Evolutionary conservation across 1,284 basidiomycete species (phyloP), one percentile per base, ranked within the genome.

Genomic region (Apiotrichum siamense): DNA sequence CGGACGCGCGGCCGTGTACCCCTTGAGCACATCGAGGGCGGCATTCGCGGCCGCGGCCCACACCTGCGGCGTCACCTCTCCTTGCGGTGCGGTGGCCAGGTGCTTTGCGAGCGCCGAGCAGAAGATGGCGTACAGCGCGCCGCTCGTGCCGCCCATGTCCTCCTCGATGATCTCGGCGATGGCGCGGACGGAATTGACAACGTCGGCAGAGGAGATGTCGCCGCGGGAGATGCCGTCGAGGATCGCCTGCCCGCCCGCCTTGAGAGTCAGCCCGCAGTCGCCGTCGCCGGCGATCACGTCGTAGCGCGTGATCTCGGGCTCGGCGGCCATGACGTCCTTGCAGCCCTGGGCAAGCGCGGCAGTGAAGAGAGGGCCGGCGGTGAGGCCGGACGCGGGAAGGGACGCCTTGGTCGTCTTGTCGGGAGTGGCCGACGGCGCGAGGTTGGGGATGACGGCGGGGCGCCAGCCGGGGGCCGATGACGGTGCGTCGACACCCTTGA

Each of bases 71-170:
- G 81, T 81, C 36, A 76, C 70, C 15, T 69, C 51, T 3, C 52
- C 53, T 26, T 51, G 45, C 2, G 54, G 48, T 11, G 44, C 72
- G 58, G 29, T 13, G 3, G 73, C 60, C 20, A 74, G 48, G 12
- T 62, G 70, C 18, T 74, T 64, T 42, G 81, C 79, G 25, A 94
- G 75, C 11, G 83, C 85, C 68, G 88, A 86, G 1, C 89, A 88
- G 44, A 94, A 92, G 58, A 94, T 94, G 10, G 88, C 89, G 70
- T 93, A 96, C 25, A 96, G 74, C 1, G 90, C 92, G 7, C 91
- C 92, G 55, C 84, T 87, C 6, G 91, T 96, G 18, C 92, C 92
- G 27, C 88, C 92, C 91, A 96, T 96, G 46, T 81, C 78, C 61
- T 87, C 83, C 73, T 92, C 88, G 4, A 75, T 67, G 26, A 70